Evolutionary conservation across 2,329 filamentous ascomycete genomes (phyloP).

Genomic region (Aspergillus brasiliensis): DNA sequence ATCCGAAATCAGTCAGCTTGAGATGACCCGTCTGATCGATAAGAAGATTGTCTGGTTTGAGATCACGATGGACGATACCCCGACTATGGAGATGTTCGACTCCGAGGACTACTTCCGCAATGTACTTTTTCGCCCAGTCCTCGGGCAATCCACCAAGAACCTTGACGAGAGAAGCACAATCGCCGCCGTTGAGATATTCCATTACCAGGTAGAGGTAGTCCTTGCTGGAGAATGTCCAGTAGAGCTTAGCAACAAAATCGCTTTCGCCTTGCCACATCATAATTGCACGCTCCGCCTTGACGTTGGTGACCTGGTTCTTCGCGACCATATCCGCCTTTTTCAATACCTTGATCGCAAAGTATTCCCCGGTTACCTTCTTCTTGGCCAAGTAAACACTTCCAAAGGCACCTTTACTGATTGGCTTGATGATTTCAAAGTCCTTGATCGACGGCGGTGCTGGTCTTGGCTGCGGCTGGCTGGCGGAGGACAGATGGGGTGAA

Average conservation of each 20-base stretch:
- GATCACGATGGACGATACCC: constrained; percentile 92
- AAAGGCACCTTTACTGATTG: constrained; percentile 98
- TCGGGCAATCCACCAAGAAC: constrained; percentile 88
- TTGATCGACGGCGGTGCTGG: constrained; percentile 95
- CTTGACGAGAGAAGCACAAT: constrained; percentile 95
- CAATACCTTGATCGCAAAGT: constrained; percentile 96
- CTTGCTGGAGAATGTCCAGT: constrained; percentile 99
- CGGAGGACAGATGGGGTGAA: constrained; percentile 78
- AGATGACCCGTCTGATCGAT: constrained; percentile 97
- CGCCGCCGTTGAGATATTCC: constrained; percentile 97
- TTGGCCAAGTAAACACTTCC: constrained; percentile 97
- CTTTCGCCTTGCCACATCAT: constrained; percentile 99
- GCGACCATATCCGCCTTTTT: constrained; percentile 99
- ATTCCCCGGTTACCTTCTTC: constrained; percentile 97
- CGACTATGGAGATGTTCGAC: constrained; percentile 93
- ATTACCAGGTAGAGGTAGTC: constrained; percentile 98
- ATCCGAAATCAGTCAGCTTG: constrained; percentile 94
- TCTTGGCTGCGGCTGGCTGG: constrained; percentile 79
- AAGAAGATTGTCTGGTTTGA: constrained; percentile 95
- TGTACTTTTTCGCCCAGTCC: constrained; percentile 97
- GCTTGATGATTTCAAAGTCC: constrained; percentile 99
- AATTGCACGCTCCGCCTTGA: constrained; percentile 96
- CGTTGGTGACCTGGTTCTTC: constrained; percentile 98
- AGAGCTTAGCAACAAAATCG: constrained; percentile 97
- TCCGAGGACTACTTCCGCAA: constrained; percentile 94